phyloP scores from a whole-genome alignment of 2,329 filamentous ascomycete genomes.

The Atkinsonella texensis region DNA sequence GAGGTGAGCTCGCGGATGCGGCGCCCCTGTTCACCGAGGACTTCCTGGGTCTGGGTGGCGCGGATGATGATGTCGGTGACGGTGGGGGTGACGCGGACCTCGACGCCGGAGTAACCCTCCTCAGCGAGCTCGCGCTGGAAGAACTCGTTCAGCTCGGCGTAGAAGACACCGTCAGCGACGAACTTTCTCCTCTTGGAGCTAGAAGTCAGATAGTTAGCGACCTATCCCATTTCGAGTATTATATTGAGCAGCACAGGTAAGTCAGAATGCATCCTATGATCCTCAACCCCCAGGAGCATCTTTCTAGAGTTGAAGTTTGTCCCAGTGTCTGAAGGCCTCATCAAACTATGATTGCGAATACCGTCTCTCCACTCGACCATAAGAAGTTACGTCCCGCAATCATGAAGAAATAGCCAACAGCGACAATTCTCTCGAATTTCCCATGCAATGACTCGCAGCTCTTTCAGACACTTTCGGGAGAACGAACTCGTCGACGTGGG shows the following conservation, averaged over 20 bases:
- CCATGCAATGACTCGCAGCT: neutral
- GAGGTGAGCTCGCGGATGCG: conserved; percentile 99
- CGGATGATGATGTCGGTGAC: conserved; percentile 99
- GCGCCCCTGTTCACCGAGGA: conserved; percentile 98
- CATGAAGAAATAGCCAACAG: neutral
- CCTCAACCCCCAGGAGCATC: neutral
- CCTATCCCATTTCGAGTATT: neutral
- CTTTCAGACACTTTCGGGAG: neutral
- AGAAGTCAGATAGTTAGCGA: conserved; percentile 6
- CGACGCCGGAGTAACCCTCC: conserved; percentile 99
- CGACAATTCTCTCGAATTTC: neutral
- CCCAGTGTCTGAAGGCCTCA: neutral
- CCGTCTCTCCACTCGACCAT: too few species aligned
- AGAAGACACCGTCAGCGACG: conserved; percentile 98
- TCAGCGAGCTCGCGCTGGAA: conserved; percentile 99
- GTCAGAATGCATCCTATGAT: too few species aligned
- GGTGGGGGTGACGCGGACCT: conserved; percentile 98
- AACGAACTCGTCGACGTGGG: neutral
- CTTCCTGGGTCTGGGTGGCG: conserved; percentile 99
- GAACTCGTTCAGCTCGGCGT: conserved; percentile 99
- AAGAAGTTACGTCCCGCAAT: too few species aligned
- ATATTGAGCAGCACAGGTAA: too few species aligned
- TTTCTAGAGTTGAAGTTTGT: neutral
- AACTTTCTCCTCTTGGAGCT: conserved; percentile 92
- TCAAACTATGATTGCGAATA: neutral